phyloP scores from a whole-genome alignment of 1,284 basidiomycete genomes.

The Farysia itapuensis region DNA sequence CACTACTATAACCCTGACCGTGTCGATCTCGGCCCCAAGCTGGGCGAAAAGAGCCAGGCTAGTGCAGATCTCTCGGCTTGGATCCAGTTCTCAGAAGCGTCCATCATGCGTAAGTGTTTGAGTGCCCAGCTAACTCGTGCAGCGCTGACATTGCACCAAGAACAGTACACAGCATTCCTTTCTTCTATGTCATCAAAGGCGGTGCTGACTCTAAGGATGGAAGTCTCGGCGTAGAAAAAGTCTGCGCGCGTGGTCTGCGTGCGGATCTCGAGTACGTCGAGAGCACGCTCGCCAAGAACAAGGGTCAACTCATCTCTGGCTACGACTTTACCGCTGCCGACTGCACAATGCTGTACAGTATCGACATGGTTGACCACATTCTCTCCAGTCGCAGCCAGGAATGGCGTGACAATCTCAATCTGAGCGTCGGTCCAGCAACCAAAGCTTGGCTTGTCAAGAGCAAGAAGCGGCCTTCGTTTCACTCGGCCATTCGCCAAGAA shows the following conservation, averaged over 20 bases:
- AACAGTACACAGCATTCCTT: conserved; percentile 4
- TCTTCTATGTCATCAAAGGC: conserved; percentile 19
- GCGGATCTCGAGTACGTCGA: conserved; percentile 22
- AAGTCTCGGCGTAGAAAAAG: conserved; percentile 4
- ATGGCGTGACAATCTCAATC: conserved; percentile 12
- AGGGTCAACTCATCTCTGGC: conserved; percentile 10
- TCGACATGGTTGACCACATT: conserved; percentile 15
- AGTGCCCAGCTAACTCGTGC: too few species aligned
- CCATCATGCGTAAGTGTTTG: conserved; percentile 20
- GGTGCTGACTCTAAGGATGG: conserved; percentile 11
- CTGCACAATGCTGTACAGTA: conserved; percentile 28
- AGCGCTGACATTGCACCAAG: too few species aligned
- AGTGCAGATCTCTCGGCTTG: conserved; percentile 16
- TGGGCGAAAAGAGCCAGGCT: conserved; percentile 10
- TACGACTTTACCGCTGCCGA: conserved; percentile 17
- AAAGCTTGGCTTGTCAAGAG: conserved; percentile 17
- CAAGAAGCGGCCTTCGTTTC: conserved; percentile 6
- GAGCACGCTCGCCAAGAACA: conserved; percentile 6
- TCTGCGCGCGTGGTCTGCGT: conserved; percentile 8
- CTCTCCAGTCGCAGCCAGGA: conserved; percentile 1
- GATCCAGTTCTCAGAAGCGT: conserved; percentile 27
- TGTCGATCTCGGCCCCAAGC: conserved; percentile 7
- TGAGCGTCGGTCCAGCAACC: conserved; percentile 6
- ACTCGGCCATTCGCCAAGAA: conserved; percentile 14
- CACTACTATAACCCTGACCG: conserved; percentile 18